Evolutionary conservation across 2,329 filamentous ascomycete genomes (phyloP), one percentile per base, ranked within the genome.

Genomic region (Alternaria triticimaculans): DNA sequence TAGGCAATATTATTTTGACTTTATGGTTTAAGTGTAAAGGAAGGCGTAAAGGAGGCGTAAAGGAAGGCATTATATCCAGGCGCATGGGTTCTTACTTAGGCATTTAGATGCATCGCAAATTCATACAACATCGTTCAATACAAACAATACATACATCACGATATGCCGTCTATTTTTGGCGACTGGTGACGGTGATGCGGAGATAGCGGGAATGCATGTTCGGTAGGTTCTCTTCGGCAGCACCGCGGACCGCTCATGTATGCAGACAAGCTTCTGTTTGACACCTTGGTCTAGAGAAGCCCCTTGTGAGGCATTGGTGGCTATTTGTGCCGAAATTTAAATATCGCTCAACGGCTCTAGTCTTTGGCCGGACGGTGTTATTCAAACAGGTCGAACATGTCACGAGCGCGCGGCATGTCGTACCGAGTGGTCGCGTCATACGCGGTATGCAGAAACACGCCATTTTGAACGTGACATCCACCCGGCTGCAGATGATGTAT

Each of bases 61-160:
- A 51, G 25, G 48, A 10, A 54, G 11, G 59, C 57, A 65, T 65
- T 60, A 67, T 67, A 68, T 68, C 58, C 49, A 46, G 59, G 54
- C 48, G 44, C 23, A 53, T 21, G 30, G 28, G 4, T 56, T 62
- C 30, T 43, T 37, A 41, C 9, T 28, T 58, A 20, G 10, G 33
- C 5, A 37, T 41, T 51, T 30, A 41, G 9, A 41, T 21, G 49
- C 49, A 53, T 53, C 8, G 49, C 20, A n/a, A 28, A 45, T 21
- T 21, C 43, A 11, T 21, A 12, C 43, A 41, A 41, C 15, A 41
- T 41, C n/a, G 9, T 18, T 41, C n/a, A 41, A 41, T 23, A 53
- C 21, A 23, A 53, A 30, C 41, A 28, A 14, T 55, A 15, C 53
- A 9, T 55, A 15, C 53, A 46, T 56, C 20, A 46, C 37, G 37